Percentiles rank a stretch among this genome's conserved stretches.
Evolutionary conservation across 1,284 basidiomycete species (phyloP).

Genomic region (Filobasidium uniguttulatum): DNA sequence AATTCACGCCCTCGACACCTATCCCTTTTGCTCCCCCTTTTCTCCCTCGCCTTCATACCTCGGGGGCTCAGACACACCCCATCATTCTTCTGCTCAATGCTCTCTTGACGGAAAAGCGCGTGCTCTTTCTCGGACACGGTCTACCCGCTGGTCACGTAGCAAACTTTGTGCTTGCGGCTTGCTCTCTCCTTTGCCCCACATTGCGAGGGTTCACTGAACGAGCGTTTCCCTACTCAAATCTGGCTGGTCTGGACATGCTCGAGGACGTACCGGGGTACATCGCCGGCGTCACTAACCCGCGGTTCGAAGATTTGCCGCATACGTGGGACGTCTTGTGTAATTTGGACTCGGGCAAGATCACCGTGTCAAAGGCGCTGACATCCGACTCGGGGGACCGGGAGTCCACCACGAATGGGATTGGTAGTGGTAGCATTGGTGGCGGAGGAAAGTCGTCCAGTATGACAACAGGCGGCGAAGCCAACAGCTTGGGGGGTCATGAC

Average conservation of each 20-base stretch:
- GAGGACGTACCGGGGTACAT: slow-evolving; percentile 79
- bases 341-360: slow-evolving; percentile 69
- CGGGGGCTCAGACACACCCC: slow-evolving; percentile 77
- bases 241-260: slow-evolving; percentile 77
- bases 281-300: slow-evolving; percentile 90
- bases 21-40: slow-evolving; percentile 54
- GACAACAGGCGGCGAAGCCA: neutral
- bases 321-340: slow-evolving; percentile 87
- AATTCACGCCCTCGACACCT: slow-evolving; percentile 55
- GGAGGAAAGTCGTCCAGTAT: neutral
- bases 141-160: slow-evolving; percentile 76
- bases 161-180: slow-evolving; percentile 79
- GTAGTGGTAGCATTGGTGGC: too few relatives aligned
- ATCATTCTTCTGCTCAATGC: slow-evolving; percentile 92
- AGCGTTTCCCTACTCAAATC: slow-evolving; percentile 85
- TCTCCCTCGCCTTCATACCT: slow-evolving; percentile 85
- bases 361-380: slow-evolving; percentile 50
- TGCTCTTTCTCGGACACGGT: slow-evolving; percentile 82
- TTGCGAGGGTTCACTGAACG: slow-evolving; percentile 72
- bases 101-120: slow-evolving; percentile 78
- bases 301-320: slow-evolving; percentile 68
- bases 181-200: slow-evolving; percentile 71
- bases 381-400: neutral
- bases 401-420: neutral
- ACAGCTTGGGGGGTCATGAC: neutral